Percentiles rank a stretch among this genome's conserved stretches.
Evolutionary conservation across 352 stramenopile genomes (phyloP).

Genomic region (Phytophthora aleatoria): DNA sequence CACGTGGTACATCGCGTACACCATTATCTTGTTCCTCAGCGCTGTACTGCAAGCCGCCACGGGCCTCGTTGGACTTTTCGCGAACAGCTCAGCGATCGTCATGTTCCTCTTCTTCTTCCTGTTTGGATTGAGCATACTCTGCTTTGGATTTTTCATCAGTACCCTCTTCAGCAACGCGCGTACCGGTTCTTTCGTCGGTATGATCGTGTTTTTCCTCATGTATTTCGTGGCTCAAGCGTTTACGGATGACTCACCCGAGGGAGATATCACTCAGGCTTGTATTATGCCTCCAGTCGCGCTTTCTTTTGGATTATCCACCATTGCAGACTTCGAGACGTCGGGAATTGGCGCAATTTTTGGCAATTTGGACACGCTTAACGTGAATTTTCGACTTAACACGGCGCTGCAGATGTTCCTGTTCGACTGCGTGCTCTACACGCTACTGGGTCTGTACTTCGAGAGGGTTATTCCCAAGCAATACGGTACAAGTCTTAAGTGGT

Average conservation of each 20-base stretch:
- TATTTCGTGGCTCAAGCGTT: conserved; percentile 65
- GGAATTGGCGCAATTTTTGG: conserved; percentile 40
- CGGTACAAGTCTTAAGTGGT: conserved; percentile 89
- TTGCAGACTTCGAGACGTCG: conserved; percentile 29
- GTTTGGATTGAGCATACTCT: conserved; percentile 52
- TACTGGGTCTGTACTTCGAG: conserved; percentile 91
- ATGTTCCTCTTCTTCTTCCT: conserved; percentile 84
- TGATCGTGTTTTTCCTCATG: conserved; percentile 89
- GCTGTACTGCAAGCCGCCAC: conserved; percentile 57
- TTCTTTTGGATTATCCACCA: not conserved
- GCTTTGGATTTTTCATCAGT: conserved; percentile 55
- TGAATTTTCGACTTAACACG: conserved; percentile 57
- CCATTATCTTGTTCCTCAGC: conserved; percentile 74
- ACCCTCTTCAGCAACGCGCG: conserved; percentile 78
- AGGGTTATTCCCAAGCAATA: conserved; percentile 91
- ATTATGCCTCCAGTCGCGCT: conserved; percentile 33
- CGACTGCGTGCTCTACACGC: conserved; percentile 86
- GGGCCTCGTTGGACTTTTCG: conserved; percentile 47
- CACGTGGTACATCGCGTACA: conserved; percentile 89
- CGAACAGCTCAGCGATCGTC: conserved; percentile 44
- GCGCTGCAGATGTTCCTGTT: not conserved
- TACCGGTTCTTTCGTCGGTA: conserved; percentile 63
- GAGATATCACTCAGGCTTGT: conserved; percentile 7
- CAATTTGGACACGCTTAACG: conserved; percentile 1
- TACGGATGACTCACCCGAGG: conserved; percentile 9